Conservation (phyloP, 2,329 filamentous ascomycete species). For the Tolypocladium endophyticum region DNA sequence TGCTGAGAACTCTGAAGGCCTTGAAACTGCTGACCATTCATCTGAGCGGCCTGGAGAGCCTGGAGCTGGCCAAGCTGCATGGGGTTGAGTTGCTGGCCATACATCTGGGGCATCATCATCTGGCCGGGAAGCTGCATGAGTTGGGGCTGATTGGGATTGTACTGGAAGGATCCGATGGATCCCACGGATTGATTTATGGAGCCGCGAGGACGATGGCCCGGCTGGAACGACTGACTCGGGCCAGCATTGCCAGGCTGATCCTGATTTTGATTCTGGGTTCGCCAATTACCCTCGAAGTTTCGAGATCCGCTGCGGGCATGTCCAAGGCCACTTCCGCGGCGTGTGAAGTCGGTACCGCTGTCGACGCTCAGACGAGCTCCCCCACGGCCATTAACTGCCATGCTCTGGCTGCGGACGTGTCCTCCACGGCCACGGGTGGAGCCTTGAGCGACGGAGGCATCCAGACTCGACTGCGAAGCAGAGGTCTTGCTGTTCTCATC, state of each 20-base stretch:
- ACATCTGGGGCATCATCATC: constrained; percentile 79
- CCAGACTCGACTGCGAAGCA: constrained; percentile 17
- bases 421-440: constrained; percentile 45
- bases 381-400: constrained; percentile 66
- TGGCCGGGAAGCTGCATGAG: constrained; percentile 78
- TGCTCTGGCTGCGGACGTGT: constrained; percentile 79
- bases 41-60: constrained; percentile 79
- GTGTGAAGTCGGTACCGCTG: constrained; percentile 52
- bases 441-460: constrained; percentile 26
- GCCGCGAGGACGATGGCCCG: constrained; percentile 75
- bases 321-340: constrained; percentile 49
- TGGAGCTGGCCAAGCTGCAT: constrained; percentile 86
- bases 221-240: constrained; percentile 70
- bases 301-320: constrained; percentile 77
- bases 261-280: constrained; percentile 62
- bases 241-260: constrained; percentile 37
- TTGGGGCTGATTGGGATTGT: constrained; percentile 69
- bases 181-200: constrained; percentile 83
- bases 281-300: constrained; percentile 98
- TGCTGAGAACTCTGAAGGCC: constrained; percentile 63
- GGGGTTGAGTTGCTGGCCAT: constrained; percentile 78
- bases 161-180: constrained; percentile 79
- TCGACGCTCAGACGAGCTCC: constrained; percentile 57
- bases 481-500: constrained; percentile 29
- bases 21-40: constrained; percentile 66